phyloP scores from a whole-genome alignment of 148 eudicot species.

The Vaccinium vitisidaea region DNA sequence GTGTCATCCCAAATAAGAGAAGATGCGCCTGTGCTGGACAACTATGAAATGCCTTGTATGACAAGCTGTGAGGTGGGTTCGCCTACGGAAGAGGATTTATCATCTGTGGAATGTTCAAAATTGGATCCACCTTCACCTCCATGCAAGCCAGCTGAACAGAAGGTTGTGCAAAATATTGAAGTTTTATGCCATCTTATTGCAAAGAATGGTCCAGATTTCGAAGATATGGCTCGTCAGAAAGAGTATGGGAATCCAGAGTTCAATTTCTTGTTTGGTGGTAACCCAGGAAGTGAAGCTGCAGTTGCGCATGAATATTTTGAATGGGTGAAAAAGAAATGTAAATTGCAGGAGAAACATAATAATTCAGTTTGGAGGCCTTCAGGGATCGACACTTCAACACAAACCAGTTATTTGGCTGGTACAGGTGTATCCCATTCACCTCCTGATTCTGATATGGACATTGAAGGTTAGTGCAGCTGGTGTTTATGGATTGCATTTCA shows the following conservation, averaged over 20 bases:
- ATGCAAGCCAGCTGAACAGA: conserved; percentile 48
- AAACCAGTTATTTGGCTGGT: conserved; percentile 23
- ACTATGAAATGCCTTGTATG: background rate
- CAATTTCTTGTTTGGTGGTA: conserved; percentile 62
- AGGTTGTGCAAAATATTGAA: conserved; percentile 47
- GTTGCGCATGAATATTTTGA: conserved; percentile 52
- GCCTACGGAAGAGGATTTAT: conserved; percentile 13
- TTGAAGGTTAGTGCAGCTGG: conserved; percentile 70
- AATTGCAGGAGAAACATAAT: conserved; percentile 23
- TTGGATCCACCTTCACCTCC: conserved; percentile 49
- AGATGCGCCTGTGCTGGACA: conserved; percentile 16
- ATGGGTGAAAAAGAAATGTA: conserved; percentile 60
- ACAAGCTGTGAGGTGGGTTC: background rate
- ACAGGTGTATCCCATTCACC: conserved; percentile 43
- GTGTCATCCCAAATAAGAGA: conserved; percentile 14
- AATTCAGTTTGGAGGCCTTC: conserved; percentile 20
- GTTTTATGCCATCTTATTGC: conserved; percentile 52
- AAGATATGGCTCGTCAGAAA: conserved; percentile 53
- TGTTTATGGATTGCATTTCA: conserved; percentile 14
- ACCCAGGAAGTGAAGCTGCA: conserved; percentile 62
- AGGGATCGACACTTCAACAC: conserved; percentile 24
- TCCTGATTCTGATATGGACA: conserved; percentile 86
- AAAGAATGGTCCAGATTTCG: conserved; percentile 58
- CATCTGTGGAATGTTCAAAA: conserved; percentile 13
- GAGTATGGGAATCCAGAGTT: conserved; percentile 61